These are phyloP conservation scores for Schoenoplectus triqueter DNA, from an alignment of 202 grass and related monocot species.

Conservation along the genomic window DNA sequence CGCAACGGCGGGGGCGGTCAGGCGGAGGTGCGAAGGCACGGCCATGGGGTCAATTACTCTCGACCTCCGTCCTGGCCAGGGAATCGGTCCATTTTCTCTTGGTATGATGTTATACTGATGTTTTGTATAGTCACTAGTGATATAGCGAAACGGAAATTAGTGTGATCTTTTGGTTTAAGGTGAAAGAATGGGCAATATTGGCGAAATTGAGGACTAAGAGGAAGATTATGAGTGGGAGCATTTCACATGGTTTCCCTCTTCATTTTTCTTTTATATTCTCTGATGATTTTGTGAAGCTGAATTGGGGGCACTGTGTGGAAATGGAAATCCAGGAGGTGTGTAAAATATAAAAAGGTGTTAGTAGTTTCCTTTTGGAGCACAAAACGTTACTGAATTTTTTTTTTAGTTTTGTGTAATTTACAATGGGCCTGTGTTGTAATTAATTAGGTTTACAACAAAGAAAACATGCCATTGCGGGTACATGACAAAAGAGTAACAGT, in stretches of 20 bases:
- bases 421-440: not conserved
- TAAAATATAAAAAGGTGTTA: not conserved
- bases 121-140: not conserved
- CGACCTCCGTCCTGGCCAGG: conserved; percentile 84
- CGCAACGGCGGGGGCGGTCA: conserved; percentile 44
- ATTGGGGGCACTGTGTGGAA: not conserved
- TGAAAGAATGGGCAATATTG: not conserved
- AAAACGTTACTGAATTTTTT: not conserved
- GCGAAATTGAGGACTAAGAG: no score
- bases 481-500: not conserved
- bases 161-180: conserved; percentile 12
- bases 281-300: not conserved
- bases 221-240: not conserved
- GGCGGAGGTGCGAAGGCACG: conserved; percentile 84
- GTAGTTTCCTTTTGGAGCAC: not conserved
- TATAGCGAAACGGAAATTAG: not conserved
- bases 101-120: conserved; percentile 48
- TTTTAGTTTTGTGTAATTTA: no score
- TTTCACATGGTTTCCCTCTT: not conserved
- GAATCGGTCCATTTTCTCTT: conserved; percentile 82
- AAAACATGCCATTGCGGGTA: not conserved
- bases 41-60: conserved; percentile 95
- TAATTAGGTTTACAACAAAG: not conserved
- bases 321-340: not conserved
- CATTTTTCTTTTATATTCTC: not conserved